A percentile compares a stretch with the other conserved stretches of the same genome.
Conservation (phyloP, 306 rosid species). For the Cajanus cajan region DNA sequence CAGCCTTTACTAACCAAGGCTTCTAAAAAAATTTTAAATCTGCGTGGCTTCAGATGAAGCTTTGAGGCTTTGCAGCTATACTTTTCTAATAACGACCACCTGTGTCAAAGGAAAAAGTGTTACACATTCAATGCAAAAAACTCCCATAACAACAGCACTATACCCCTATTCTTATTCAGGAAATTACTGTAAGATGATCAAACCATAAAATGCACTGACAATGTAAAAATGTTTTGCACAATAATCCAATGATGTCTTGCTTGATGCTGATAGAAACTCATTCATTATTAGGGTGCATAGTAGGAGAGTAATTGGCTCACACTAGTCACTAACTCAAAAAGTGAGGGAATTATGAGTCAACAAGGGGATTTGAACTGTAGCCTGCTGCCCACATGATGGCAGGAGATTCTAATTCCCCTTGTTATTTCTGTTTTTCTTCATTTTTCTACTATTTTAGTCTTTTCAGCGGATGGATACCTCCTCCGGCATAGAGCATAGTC, state of each 20-base stretch:
- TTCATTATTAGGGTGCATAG: not conserved
- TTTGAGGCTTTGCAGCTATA: slow-evolving; percentile 99
- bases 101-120: slow-evolving; percentile 34
- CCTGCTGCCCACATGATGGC: slow-evolving; percentile 1
- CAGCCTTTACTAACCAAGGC: slow-evolving; percentile 74
- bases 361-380: not conserved
- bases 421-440: not conserved
- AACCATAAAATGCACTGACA: slow-evolving; percentile 10
- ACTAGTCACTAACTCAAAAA: not conserved
- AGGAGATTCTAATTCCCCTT: not conserved
- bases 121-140: slow-evolving; percentile 20
- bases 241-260: slow-evolving; percentile 3
- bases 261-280: not conserved
- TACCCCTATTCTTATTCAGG: slow-evolving; percentile 1
- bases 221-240: not conserved
- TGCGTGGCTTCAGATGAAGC: slow-evolving; percentile 95
- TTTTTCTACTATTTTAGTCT: not conserved
- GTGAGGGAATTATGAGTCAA: not conserved
- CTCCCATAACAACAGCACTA: not conserved
- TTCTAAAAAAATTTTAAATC: slow-evolving; percentile 91
- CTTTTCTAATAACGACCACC: slow-evolving; percentile 99
- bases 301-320: not conserved
- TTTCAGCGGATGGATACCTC: not conserved
- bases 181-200: slow-evolving; percentile 8
- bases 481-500: slow-evolving; percentile 3